Conservation (phyloP, 768 basidiomycete species). For the Russula lepida region DNA sequence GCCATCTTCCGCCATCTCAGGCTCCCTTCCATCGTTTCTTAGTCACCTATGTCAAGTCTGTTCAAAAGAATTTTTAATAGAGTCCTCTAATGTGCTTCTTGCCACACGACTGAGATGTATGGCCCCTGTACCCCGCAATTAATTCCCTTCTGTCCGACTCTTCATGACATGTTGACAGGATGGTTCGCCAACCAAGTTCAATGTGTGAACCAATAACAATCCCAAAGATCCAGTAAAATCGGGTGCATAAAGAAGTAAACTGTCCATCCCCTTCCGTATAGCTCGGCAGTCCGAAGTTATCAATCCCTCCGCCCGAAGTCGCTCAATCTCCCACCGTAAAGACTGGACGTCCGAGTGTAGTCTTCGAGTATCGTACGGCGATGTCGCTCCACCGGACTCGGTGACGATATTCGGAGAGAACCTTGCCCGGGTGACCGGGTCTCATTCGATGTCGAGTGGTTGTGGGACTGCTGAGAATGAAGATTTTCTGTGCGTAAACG, state of each 20-base stretch:
- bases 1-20: too few relatives aligned
- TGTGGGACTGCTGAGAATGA: not conserved
- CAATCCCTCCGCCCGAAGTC: slow-evolving; percentile 21
- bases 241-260: not conserved
- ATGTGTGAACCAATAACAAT: too few relatives aligned
- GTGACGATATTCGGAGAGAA: not conserved
- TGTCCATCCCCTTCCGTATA: not conserved
- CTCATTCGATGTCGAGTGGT: not conserved
- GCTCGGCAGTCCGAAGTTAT: not conserved
- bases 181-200: too few relatives aligned
- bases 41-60: too few relatives aligned
- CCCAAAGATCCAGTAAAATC: too few relatives aligned
- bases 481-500: not conserved
- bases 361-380: not conserved
- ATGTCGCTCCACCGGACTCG: not conserved
- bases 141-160: too few relatives aligned
- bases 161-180: too few relatives aligned
- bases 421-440: not conserved
- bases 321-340: slow-evolving; percentile 24
- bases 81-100: too few relatives aligned
- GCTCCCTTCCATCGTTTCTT: too few relatives aligned
- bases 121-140: too few relatives aligned
- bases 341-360: slow-evolving; percentile 26
- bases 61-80: too few relatives aligned
- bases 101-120: too few relatives aligned